phyloP scores from a whole-genome alignment of 352 stramenopile species.

The Phytopythium vexans region DNA sequence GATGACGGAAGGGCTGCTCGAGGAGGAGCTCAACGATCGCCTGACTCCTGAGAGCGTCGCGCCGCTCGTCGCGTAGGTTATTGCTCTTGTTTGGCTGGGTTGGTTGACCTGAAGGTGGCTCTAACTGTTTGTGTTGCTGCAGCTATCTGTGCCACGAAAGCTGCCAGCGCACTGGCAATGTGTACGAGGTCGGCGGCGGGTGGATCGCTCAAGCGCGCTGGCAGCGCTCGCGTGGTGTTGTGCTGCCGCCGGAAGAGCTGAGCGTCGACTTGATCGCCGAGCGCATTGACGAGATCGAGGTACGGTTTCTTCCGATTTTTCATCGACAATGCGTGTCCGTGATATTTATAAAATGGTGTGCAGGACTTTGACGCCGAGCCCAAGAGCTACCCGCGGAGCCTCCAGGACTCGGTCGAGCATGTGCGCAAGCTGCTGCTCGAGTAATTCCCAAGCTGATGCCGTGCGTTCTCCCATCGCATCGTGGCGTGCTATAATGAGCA shows the following conservation, averaged over 20 bases:
- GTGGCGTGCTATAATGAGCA: too few species aligned
- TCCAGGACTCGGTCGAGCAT: slow-evolving; percentile 58
- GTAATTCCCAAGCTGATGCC: background rate
- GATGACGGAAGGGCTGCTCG: slow-evolving; percentile 82
- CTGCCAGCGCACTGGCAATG: slow-evolving; percentile 60
- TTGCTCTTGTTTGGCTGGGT: slow-evolving; percentile 15
- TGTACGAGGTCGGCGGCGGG: slow-evolving; percentile 82
- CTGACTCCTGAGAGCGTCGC: slow-evolving; percentile 78
- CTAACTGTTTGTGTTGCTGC: background rate
- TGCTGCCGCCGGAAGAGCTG: slow-evolving; percentile 47
- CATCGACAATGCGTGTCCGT: background rate
- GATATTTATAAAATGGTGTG: slow-evolving; percentile 1
- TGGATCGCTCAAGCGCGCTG: slow-evolving; percentile 79
- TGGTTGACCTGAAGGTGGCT: background rate
- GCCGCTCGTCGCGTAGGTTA: slow-evolving; percentile 62
- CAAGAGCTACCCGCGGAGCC: slow-evolving; percentile 53
- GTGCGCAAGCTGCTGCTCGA: slow-evolving; percentile 31
- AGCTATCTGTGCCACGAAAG: slow-evolving; percentile 83
- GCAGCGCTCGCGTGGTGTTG: slow-evolving; percentile 61
- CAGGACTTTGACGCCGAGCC: slow-evolving; percentile 59
- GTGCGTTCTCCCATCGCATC: slow-evolving; percentile 1
- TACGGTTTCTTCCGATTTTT: slow-evolving; percentile 9
- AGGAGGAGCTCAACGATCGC: slow-evolving; percentile 54
- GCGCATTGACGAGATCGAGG: slow-evolving; percentile 59
- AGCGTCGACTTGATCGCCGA: slow-evolving; percentile 43